phyloP scores from a whole-genome alignment of 202 grass and related monocot species.

The Schoenoplectus triqueter region DNA sequence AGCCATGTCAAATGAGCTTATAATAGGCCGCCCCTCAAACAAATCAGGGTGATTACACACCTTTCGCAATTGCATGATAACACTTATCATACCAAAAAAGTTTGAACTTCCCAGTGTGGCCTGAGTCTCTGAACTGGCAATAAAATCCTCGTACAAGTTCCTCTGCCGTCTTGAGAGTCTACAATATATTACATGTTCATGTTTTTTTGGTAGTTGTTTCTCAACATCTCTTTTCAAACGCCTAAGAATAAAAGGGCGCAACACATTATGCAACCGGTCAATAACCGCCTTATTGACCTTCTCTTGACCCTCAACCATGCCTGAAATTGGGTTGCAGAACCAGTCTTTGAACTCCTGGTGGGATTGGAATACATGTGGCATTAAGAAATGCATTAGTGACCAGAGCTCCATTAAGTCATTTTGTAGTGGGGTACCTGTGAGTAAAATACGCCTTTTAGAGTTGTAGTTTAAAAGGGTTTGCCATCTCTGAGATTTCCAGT shows the following conservation, averaged over 20 bases:
- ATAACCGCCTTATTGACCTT: slow-evolving; percentile 98
- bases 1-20: slow-evolving; percentile 98
- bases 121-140: slow-evolving; percentile 92
- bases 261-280: slow-evolving; percentile 94
- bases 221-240: slow-evolving; percentile 96
- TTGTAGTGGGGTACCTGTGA: slow-evolving; percentile 95
- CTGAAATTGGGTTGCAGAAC: slow-evolving; percentile 99
- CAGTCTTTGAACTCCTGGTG: slow-evolving; percentile 99
- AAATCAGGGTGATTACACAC: slow-evolving; percentile 99
- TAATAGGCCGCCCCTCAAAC: slow-evolving; percentile 96
- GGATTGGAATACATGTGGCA: slow-evolving; percentile 99
- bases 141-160: slow-evolving; percentile 98
- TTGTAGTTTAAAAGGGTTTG: slow-evolving; percentile 98
- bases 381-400: slow-evolving; percentile 99
- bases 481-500: slow-evolving; percentile 99
- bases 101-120: slow-evolving; percentile 82
- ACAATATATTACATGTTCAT: slow-evolving; percentile 95
- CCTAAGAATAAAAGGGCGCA: slow-evolving; percentile 92
- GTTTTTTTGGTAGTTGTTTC: slow-evolving; percentile 89
- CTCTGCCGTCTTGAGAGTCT: slow-evolving; percentile 97
- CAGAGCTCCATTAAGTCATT: slow-evolving; percentile 99
- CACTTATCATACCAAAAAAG: slow-evolving; percentile 99
- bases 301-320: slow-evolving; percentile 97
- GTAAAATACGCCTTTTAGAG: slow-evolving; percentile 90
- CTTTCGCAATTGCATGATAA: slow-evolving; percentile 99